These are phyloP conservation scores for Wickerhamomyces subpelliculosus DNA, from an alignment of 805 yeast species.

Conservation along the genomic window DNA sequence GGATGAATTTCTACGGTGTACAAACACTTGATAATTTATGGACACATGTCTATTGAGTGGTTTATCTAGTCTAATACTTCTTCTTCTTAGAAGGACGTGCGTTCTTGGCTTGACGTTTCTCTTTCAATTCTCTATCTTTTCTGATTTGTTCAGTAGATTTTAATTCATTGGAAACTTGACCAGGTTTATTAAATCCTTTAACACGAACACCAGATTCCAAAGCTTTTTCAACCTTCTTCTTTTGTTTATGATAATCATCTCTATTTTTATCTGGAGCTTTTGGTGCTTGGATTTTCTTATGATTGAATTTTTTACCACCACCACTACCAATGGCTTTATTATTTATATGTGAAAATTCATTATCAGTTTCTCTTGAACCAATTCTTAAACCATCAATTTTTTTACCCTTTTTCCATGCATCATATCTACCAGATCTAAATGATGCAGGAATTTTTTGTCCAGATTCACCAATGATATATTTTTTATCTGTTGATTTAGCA, in stretches of 20 bases:
- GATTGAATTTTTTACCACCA: conserved; percentile 57
- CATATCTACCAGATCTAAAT: conserved; percentile 84
- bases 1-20: no score
- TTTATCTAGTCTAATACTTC: conserved; percentile 6
- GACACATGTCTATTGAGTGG: no score
- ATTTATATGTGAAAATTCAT: conserved; percentile 23
- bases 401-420: conserved; percentile 80
- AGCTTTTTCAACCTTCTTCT: conserved; percentile 77
- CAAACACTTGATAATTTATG: no score
- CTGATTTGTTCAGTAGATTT: conserved; percentile 69
- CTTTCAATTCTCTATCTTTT: conserved; percentile 62
- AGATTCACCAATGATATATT: conserved; percentile 88
- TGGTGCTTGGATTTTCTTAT: conserved; percentile 73
- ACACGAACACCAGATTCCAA: conserved; percentile 64
- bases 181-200: conserved; percentile 45
- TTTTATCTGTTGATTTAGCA: conserved; percentile 71
- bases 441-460: conserved; percentile 92
- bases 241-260: conserved; percentile 78
- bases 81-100: conserved; percentile 61
- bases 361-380: conserved; percentile 44
- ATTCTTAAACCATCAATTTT: conserved; percentile 44
- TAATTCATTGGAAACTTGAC: conserved; percentile 41
- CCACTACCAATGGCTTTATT: conserved; percentile 22
- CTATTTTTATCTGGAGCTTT: conserved; percentile 84
- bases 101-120: conserved; percentile 75